Evolutionary conservation across 2,329 filamentous ascomycete species (phyloP).

Genomic region (Aureobasidium sp.): DNA sequence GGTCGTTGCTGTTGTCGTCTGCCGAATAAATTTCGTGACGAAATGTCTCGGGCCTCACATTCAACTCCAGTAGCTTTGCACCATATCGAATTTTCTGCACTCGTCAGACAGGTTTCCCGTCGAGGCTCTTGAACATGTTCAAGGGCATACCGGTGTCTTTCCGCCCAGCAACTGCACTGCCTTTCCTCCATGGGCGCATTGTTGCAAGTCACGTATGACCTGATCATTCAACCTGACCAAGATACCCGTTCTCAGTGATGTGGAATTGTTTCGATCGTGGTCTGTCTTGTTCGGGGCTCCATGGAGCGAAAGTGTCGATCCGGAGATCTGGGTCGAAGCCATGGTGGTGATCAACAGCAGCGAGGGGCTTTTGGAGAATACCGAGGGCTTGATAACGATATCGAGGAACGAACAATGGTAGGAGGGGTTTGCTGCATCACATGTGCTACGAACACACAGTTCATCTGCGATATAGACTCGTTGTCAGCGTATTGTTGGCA

Average conservation of each 20-base stretch:
- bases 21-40: constrained; percentile 52
- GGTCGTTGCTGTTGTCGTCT: constrained; percentile 35
- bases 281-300: constrained; percentile 19
- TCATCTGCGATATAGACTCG: background rate
- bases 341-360: constrained; percentile 13
- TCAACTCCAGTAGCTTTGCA: constrained; percentile 49
- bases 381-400: background rate
- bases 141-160: constrained; percentile 27
- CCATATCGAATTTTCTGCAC: constrained; percentile 50
- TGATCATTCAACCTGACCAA: constrained; percentile 27
- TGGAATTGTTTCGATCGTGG: constrained; percentile 6
- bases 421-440: constrained; percentile 12
- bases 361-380: background rate
- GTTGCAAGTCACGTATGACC: constrained; percentile 28
- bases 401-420: background rate
- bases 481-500: constrained; percentile 13
- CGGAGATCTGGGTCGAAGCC: constrained; percentile 13
- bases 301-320: constrained; percentile 22
- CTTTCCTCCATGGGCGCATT: constrained; percentile 24
- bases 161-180: constrained; percentile 30
- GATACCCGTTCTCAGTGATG: constrained; percentile 22
- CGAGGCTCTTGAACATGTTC: constrained; percentile 6
- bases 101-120: constrained; percentile 7
- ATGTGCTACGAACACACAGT: constrained; percentile 11
- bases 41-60: constrained; percentile 46